These are phyloP conservation scores for Heliamphora pulchella DNA, from an alignment of 179 eudicot species.

Conservation along the genomic window DNA sequence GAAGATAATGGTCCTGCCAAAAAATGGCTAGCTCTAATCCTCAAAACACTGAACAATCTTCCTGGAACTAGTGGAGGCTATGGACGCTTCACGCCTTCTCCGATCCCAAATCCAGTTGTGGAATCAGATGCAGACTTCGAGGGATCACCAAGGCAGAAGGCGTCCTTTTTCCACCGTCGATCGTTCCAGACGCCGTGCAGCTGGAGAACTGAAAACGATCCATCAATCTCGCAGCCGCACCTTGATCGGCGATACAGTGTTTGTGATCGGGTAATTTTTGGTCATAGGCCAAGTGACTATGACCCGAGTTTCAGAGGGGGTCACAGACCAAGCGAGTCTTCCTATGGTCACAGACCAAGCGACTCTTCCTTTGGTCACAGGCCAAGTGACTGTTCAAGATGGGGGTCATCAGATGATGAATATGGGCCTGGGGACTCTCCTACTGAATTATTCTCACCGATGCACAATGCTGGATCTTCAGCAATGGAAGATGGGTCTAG, in stretches of 20 bases:
- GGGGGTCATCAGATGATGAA: constrained; percentile 85
- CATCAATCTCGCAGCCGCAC: constrained; percentile 45
- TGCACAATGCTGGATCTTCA: constrained; percentile 40
- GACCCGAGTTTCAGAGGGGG: not conserved
- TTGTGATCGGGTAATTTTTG: constrained; percentile 66
- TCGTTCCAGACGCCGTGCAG: constrained; percentile 76
- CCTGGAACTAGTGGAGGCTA: constrained; percentile 68
- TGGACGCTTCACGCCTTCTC: constrained; percentile 79
- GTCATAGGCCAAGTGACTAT: constrained; percentile 55
- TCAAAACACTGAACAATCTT: constrained; percentile 65
- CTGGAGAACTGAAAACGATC: constrained; percentile 58
- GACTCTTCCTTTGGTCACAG: constrained; percentile 22
- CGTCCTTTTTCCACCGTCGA: constrained; percentile 60
- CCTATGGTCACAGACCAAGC: constrained; percentile 22
- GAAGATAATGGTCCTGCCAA: constrained; percentile 94
- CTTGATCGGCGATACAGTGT: constrained; percentile 80
- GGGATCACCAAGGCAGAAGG: constrained; percentile 54
- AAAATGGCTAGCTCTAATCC: constrained; percentile 66
- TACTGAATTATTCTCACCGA: not conserved
- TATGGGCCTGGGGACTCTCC: constrained; percentile 59
- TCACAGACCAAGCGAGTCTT: constrained; percentile 21
- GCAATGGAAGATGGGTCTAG: constrained; percentile 42
- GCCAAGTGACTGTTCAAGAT: constrained; percentile 46
- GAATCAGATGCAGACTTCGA: constrained; percentile 82
- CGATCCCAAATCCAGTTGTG: constrained; percentile 69